Evolutionary conservation across 2,329 filamentous ascomycete species (phyloP), one percentile per base, ranked within the genome.

Genomic region (Botrytis porri): DNA sequence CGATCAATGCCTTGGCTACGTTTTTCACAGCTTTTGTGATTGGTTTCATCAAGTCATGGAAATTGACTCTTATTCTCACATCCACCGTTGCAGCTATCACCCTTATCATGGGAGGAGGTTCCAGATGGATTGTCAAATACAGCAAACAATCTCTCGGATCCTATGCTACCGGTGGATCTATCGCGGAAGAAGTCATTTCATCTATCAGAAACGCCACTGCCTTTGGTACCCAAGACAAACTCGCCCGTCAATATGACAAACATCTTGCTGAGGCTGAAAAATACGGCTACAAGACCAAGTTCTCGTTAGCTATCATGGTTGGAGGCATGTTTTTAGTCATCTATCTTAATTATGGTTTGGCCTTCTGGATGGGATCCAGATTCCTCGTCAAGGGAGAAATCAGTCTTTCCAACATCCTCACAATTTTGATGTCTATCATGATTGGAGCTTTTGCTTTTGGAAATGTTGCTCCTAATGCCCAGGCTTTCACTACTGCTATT

Each of bases 131-230:
- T 78, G 85, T 97, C 80, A 93, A 90, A 81, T 95, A 88, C 82
- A 95, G 91, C 83, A 95, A 94, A 83, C 84, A 89, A 73, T 92
- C 92, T 2, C 85, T 98, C 66, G 86, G 91, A 70, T 89, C 93
- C 0, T 97, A 97, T 79, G 95, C 93, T 39, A 85, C 90, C 66
- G 95, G 95, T 76, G 95, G 95, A 73, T 95, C 92, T 2, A 88
- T 98, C 20, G 95, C 94, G 6, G 96, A 98, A 80, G 96, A 99
- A 83, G 95, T 98, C 71, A 88, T 99, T 79, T 95, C 93, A 81
- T 98, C 95, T 1, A 92, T 98, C 77, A 90, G 96, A 75, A 98
- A 97, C 80, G 93, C 95, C 10, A 90, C 93, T 12, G 96, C 96
- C 43, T 99, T 98, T 79, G 94, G 94, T 61, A 98, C 95, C 0